Evolutionary conservation across 106 monocot species (phyloP).

Genomic region (Dioscorea dumetorum): DNA sequence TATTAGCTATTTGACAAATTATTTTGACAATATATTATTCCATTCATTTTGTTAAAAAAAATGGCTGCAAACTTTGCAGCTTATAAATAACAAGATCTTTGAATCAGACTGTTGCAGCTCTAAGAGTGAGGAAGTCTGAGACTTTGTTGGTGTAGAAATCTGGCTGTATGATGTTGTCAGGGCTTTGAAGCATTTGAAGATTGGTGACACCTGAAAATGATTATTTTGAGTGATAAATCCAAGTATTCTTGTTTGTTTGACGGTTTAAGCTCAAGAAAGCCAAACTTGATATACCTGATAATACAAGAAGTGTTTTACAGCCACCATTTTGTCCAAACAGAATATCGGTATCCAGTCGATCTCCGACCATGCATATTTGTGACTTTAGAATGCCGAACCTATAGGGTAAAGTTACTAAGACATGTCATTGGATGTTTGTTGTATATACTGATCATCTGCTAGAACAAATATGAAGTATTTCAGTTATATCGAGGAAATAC

Average conservation of each 20-base stretch:
- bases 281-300: constrained; percentile 52
- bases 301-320: constrained; percentile 96
- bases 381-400: constrained; percentile 91
- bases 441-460: too few species aligned
- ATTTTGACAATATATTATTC: too few species aligned
- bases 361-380: constrained; percentile 99
- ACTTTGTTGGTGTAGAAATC: constrained; percentile 84
- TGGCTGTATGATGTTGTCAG: constrained; percentile 75
- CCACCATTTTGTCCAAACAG: constrained; percentile 98
- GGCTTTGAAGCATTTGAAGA: constrained; percentile 75
- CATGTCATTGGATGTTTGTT: too few species aligned
- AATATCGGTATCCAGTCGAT: constrained; percentile 92
- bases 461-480: too few species aligned
- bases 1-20: too few species aligned
- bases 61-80: too few species aligned
- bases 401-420: neutral
- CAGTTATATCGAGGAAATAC: neutral
- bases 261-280: neutral
- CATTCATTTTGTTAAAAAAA: too few species aligned
- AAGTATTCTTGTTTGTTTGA: neutral
- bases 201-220: constrained; percentile 66
- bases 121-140: constrained; percentile 72
- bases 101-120: constrained; percentile 63
- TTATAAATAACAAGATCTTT: too few species aligned
- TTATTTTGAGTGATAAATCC: too few species aligned